Base-by-base conservation (phyloP, 176 grass and related monocot genomes). In the Musa schizocarpa region DNA sequence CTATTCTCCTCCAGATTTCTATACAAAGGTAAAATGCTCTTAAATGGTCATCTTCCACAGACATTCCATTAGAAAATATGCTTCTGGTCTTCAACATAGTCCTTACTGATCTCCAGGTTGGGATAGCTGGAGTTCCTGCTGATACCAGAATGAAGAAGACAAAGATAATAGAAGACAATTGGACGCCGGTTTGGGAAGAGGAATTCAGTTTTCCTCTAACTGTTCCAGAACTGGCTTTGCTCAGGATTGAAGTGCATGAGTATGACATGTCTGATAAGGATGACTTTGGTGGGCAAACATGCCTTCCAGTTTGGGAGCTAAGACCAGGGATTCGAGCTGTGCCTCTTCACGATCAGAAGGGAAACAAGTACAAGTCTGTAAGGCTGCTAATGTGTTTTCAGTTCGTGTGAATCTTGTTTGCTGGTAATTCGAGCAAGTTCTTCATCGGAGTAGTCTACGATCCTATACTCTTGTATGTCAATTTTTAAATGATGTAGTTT, bases 171-270 rank as follows among this genome's bases (percentile, higher is more conserved):
- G 13, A 69, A 48, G 67, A 50, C 2, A 29, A 69, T 19, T 69
- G 67, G 67, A 48, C 29, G 0, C 67, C 67, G 5, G 16, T n/a
- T 48, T 69, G 67, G 67, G 16, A 69, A 9, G 27, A 69, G 29
- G 67, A 69, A 50, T 69, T 69, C 9, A 43, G 16, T 19, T 69
- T 69, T 14, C 67, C 26, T 17, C 48, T 69, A 9, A 69, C 67
- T 50, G 34, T 69, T 69, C 67, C 67, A 69, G 67, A 69, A 50
- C 67, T 69, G 27, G 67, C 67, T 50, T 50, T 69, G 29, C 67
- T 69, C 26, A 69, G 67, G 34, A 50, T 69, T 50, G 34, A 50
- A 69, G 67, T 50, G 26, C 67, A 19, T 69, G 29, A 69, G 67
- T 48, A n/a, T 3, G 29, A 69, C 67, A 69, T 2, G 27, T 43